Percentiles rank a stretch among this genome's conserved stretches.
Conservation (phyloP, 2,329 filamentous ascomycete species). For the Diaporthe ilicicola region DNA sequence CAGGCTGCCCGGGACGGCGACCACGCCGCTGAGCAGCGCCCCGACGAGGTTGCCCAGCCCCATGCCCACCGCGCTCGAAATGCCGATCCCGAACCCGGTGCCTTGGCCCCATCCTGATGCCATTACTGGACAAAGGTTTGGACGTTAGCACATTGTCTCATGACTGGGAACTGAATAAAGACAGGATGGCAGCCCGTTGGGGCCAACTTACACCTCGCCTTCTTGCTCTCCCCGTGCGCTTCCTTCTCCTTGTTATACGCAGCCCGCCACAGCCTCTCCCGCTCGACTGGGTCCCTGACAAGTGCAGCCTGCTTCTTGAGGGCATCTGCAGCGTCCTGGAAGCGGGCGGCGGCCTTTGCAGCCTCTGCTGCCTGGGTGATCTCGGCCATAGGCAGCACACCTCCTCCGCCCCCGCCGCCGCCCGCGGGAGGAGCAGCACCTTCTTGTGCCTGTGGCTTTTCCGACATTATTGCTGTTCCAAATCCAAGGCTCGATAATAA, state of each 20-base stretch:
- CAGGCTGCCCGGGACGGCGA: constrained; percentile 30
- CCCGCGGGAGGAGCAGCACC: constrained; percentile 1
- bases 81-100: constrained; percentile 24
- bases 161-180: neutral
- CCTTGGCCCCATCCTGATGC: constrained; percentile 32
- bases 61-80: constrained; percentile 31
- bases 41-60: constrained; percentile 31
- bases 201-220: constrained; percentile 29
- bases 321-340: constrained; percentile 31
- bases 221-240: constrained; percentile 33
- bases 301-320: constrained; percentile 31
- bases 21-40: constrained; percentile 28
- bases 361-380: constrained; percentile 26
- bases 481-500: neutral
- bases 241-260: constrained; percentile 33
- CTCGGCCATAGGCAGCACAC: constrained; percentile 11
- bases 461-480: constrained; percentile 6
- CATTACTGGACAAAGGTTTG: constrained; percentile 14
- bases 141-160: neutral
- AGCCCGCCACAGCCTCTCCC: constrained; percentile 29
- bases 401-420: neutral
- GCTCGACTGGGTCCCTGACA: constrained; percentile 26
- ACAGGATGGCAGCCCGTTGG: no score
- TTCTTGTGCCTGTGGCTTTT: constrained; percentile 14
- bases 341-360: constrained; percentile 27